Percentiles rank a stretch among this genome's conserved stretches.
Evolutionary conservation across 2,329 filamentous ascomycete genomes (phyloP).

Genomic region (Exophiala lecanii-corni): DNA sequence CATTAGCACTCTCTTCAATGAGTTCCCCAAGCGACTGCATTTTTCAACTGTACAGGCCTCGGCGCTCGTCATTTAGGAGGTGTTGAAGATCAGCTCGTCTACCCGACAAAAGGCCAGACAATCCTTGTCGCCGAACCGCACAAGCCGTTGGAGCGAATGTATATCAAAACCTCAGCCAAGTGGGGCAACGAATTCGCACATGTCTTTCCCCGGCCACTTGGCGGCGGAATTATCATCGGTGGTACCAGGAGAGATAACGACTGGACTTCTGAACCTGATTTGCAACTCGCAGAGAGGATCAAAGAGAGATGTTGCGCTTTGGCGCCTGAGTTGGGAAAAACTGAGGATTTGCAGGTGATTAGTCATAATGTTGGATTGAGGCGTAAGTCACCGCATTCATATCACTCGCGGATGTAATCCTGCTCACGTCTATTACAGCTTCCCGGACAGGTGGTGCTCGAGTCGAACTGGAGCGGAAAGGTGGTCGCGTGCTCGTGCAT

Average conservation of each 20-base stretch:
- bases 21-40: slow-evolving; percentile 53
- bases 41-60: slow-evolving; percentile 83
- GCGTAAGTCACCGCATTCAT: slow-evolving; percentile 36
- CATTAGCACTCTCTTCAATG: slow-evolving; percentile 30
- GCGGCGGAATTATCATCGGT: slow-evolving; percentile 78
- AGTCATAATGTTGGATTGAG: slow-evolving; percentile 77
- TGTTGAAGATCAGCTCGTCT: slow-evolving; percentile 67
- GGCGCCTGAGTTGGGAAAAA: slow-evolving; percentile 62
- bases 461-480: slow-evolving; percentile 65
- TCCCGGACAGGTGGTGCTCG: slow-evolving; percentile 67
- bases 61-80: slow-evolving; percentile 71
- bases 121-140: slow-evolving; percentile 68
- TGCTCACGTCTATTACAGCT: no score
- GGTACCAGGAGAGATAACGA: slow-evolving; percentile 73
- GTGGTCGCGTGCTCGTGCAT: slow-evolving; percentile 64
- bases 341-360: slow-evolving; percentile 68
- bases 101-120: slow-evolving; percentile 75
- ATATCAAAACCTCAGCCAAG: slow-evolving; percentile 67
- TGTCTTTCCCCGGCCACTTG: slow-evolving; percentile 69
- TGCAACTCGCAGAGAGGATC: slow-evolving; percentile 72
- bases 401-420: no score
- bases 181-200: slow-evolving; percentile 68
- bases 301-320: slow-evolving; percentile 67
- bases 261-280: slow-evolving; percentile 74
- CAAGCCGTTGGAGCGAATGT: slow-evolving; percentile 64